Base-by-base conservation (phyloP, 2,329 filamentous ascomycete species). In the Ophiocordyceps camponoti-floridani region DNA sequence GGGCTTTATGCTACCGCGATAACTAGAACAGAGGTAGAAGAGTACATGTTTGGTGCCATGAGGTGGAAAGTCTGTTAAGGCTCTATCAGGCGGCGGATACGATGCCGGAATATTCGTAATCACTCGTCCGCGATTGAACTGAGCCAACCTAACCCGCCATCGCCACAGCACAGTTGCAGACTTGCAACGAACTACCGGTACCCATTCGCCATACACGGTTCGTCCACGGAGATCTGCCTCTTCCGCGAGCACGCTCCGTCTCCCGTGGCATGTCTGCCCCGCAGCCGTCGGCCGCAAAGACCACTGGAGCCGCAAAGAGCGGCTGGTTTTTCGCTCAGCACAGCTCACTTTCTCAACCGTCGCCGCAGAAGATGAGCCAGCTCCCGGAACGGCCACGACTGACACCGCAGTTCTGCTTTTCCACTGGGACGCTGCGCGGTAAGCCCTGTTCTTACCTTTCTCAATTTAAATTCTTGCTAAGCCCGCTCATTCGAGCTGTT, bases 321-420 rank as follows among this genome's bases (percentile, higher is more conserved):
- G 35, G 35, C 35, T 38, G 35, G 35, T 38, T 38, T 19, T 38
- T 38, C n/a, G 35, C 35, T 16, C 35, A 38, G 35, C 14, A 30
- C 50, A 52, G 50, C 47, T 52, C 52, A 42, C 49, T 56, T 47
- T 30, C 27, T 30, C 27, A 30, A 30, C 50, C 51, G 49, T 55
- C 54, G 49, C 52, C 47, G 42, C 56, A 60, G 52, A 68, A 56
- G 51, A 74, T 73, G 71, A 62, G 64, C 41, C 60, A 65, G 47
- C 61, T 64, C 38, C 60, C 65, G n/a, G 46, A 54, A 11, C 57
- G 60, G 46, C 78, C 78, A 44, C 59, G 55, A 28, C 64, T 87
- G 49, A 82, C 74, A 47, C 82, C 80, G 41, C 80, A 84, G 58
- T 84, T 87, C 56, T 91, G 84, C 62, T 88, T 87, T 60, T 80